A percentile compares a stretch with the other conserved stretches of the same genome.
Conservation (phyloP, 768 basidiomycete genomes). For the Amanita thiersii region DNA sequence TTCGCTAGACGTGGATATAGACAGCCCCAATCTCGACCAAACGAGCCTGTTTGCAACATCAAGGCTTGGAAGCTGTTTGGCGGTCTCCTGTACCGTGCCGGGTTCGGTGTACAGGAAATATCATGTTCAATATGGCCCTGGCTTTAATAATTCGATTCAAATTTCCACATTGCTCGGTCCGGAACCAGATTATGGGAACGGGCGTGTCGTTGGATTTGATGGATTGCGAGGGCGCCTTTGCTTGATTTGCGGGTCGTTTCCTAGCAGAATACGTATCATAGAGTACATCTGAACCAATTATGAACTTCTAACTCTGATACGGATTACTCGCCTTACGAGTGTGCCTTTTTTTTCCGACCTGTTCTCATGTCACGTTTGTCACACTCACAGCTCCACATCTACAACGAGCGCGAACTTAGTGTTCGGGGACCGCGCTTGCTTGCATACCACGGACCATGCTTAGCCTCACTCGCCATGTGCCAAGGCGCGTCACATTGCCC, state of each 20-base stretch:
- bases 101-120: background rate
- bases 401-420: too few relatives aligned
- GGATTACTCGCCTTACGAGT: too few relatives aligned
- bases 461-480: conserved; percentile 3
- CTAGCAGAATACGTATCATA: conserved; percentile 2
- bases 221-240: conserved; percentile 3
- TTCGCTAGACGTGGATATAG: conserved; percentile 1
- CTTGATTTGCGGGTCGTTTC: conserved; percentile 1
- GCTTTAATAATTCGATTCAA: background rate
- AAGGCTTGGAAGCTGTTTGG: background rate
- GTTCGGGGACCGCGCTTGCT: too few relatives aligned
- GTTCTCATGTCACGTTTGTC: conserved; percentile 1
- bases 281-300: background rate
- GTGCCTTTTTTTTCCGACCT: too few relatives aligned
- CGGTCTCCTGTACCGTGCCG: conserved; percentile 2
- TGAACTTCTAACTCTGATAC: background rate
- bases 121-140: background rate
- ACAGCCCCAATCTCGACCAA: background rate
- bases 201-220: conserved; percentile 4
- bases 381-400: background rate
- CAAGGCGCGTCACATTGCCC: conserved; percentile 2
- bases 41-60: conserved; percentile 1
- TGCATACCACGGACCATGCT: too few relatives aligned
- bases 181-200: background rate
- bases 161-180: background rate